Percentiles rank a stretch among this genome's conserved stretches.
Conservation (phyloP, 2,329 filamentous ascomycete genomes). For the Colletotrichum coccodes region DNA sequence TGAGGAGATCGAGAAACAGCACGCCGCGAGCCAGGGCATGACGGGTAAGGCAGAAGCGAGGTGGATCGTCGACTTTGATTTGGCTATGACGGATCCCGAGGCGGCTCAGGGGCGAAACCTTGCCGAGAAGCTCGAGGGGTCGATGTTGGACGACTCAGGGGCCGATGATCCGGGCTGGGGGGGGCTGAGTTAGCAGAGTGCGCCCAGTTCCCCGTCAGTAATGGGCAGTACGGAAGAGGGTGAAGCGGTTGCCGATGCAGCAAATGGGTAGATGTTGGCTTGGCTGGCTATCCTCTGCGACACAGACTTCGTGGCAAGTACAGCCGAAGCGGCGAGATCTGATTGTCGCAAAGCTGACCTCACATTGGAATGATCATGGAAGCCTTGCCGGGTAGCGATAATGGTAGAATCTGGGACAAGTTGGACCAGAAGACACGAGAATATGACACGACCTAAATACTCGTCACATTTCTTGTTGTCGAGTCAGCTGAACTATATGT, state of each 20-base stretch:
- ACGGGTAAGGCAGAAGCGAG: not conserved
- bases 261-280: too few species aligned
- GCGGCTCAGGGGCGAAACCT: not conserved
- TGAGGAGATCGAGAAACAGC: not conserved
- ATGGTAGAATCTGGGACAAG: not conserved
- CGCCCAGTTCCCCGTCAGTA: too few species aligned
- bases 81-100: conserved; percentile 1
- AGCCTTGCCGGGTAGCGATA: not conserved
- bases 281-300: rapidly evolving
- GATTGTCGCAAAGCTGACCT: not conserved
- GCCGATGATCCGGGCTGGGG: not conserved
- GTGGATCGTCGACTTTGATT: not conserved
- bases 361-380: not conserved
- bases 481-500: not conserved
- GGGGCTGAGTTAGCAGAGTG: too few species aligned
- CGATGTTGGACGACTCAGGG: not conserved
- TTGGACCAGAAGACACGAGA: too few species aligned
- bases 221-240: too few species aligned
- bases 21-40: not conserved
- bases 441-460: not conserved
- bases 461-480: not conserved
- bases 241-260: too few species aligned
- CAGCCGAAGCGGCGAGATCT: too few species aligned
- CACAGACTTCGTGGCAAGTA: not conserved
- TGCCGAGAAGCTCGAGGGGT: not conserved